Base-by-base conservation (phyloP, 352 stramenopile species). In the Pythium sukuiense region DNA sequence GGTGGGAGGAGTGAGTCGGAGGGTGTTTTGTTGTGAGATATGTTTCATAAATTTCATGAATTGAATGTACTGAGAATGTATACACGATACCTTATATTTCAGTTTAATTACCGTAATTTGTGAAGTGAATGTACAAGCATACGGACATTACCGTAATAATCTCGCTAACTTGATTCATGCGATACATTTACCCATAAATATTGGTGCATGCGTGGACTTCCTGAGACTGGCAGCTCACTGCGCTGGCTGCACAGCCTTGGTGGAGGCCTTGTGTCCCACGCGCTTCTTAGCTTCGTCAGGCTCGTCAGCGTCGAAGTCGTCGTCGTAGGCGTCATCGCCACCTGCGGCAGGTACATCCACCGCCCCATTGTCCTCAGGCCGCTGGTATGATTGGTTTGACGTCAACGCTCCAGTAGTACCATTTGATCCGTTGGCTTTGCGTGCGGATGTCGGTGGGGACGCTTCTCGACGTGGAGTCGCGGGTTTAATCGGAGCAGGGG, bases 1-100 rank as follows among this genome's bases (percentile, higher is more conserved):
- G 79, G 0, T 93, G 85, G 83, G 85, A 93, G 46, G 85, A 91
- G 67, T 93, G 55, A 76, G 33, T 18, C 20, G 32, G n/a, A 26
- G 12, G 37, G 50, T 16, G 30, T 48, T 1, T 1, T 11, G 20
- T n/a, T 24, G 26, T 11, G 18, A 9, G 26, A 29, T 52, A 52
- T 52, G n/a, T 52, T 52, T 52, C 45, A 52, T 52, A 24, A 27
- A 52, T 52, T 52, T 52, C 18, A 52, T 12, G n/a, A 52, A 52
- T 29, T 7, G 35, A 52, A 35, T 35, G 32, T 35, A 35, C 32
- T 35, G 32, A 35, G 8, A 29, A 4, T 13, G 20, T 30, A 49
- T 27, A 27, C 9, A 18, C n/a, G 4, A 13, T 30, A 6, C 5
- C 14, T 12, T 18, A 30, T 30, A 52, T 5, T 52, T 49, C 16